Percentiles rank a stretch among this genome's conserved stretches.
These are phyloP conservation scores for Xylaria arbuscula DNA, from an alignment of 2,329 filamentous ascomycete genomes.

Conservation along the genomic window DNA sequence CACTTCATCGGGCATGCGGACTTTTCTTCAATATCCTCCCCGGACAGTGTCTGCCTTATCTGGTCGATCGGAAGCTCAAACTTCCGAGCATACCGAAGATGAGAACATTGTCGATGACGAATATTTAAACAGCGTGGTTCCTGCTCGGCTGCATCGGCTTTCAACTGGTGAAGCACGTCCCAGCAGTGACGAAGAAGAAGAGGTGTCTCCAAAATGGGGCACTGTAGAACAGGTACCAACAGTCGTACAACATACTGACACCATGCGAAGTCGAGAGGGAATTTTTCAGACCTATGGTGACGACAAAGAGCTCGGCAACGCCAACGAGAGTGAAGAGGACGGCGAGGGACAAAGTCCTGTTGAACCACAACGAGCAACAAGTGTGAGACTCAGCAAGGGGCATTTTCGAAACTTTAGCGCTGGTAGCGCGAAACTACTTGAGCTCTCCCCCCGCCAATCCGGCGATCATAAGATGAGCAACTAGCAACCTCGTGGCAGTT, in stretches of 20 bases:
- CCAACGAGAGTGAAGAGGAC: slow-evolving; percentile 47
- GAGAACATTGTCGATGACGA: slow-evolving; percentile 81
- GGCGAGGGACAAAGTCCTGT: slow-evolving; percentile 46
- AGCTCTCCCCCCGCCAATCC: slow-evolving; percentile 69
- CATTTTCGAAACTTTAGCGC: slow-evolving; percentile 80
- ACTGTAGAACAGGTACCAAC: slow-evolving; percentile 62
- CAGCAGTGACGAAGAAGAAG: slow-evolving; percentile 70
- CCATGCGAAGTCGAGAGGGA: slow-evolving; percentile 65
- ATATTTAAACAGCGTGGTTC: slow-evolving; percentile 70
- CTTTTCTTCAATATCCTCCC: slow-evolving; percentile 52
- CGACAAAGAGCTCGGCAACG: slow-evolving; percentile 49
- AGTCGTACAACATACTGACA: slow-evolving; percentile 60
- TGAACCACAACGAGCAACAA: slow-evolving; percentile 72
- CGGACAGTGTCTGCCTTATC: slow-evolving; percentile 67
- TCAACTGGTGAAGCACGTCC: slow-evolving; percentile 64
- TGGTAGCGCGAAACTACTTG: slow-evolving; percentile 79
- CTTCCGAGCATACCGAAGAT: slow-evolving; percentile 60
- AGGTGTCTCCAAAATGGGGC: slow-evolving; percentile 64
- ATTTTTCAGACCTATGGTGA: slow-evolving; percentile 57
- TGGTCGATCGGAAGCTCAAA: slow-evolving; percentile 57
- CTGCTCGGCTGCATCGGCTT: slow-evolving; percentile 50
- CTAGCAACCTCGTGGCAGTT: slow-evolving; percentile 39
- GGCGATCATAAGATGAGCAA: slow-evolving; percentile 59
- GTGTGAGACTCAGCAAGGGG: slow-evolving; percentile 72
- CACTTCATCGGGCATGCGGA: slow-evolving; percentile 59